Base-by-base conservation (phyloP, 495 filamentous ascomycete species). In the Talaromyces liani region DNA sequence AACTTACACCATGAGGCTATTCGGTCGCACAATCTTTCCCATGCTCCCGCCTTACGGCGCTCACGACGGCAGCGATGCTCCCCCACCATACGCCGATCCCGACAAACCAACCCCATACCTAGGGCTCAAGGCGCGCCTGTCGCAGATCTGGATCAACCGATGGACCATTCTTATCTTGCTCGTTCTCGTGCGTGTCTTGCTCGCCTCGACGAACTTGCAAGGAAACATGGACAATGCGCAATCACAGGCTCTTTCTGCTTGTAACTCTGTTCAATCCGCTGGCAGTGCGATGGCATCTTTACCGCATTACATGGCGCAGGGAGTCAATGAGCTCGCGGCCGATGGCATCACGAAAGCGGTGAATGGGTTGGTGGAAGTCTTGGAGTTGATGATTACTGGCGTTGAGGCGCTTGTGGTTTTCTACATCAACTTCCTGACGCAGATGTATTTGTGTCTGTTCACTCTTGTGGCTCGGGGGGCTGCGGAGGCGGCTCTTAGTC, bases 241-340 rank as follows among this genome's bases (percentile, higher is more conserved):
- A 68, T 75, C 73, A 47, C 86, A 97, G 80, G 93, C 94, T 20
- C 80, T 96, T 20, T 88, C 89, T 33, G 91, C 92, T 61, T 98
- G 94, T 69, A 91, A 88, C 60, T 85, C 87, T 65, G 92, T 98
- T n/a, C 93, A 98, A 73, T 90, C 90, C 60, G 85, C 95, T 74
- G 95, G 93, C 65, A 97, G 92, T 69, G 84, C 92, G 39, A 93
- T 98, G 91, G 94, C 92, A 24, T 97, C 93, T 20, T 95, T 97
- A 91, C 94, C 94, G 18, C 87, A 96, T 72, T 98, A 96, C 78
- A 85, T 97, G 68, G 85, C 92, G 1, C 77, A 83, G 49, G 94
- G 94, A 25, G 88, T 96, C 72, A 98, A 98, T 74, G 85, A 91
- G 39, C 76, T 98, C 36, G 87, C 91, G 6, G 91, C 91, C 12